Evolutionary conservation across 768 basidiomycete genomes (phyloP).

Genomic region (Russula sp.): DNA sequence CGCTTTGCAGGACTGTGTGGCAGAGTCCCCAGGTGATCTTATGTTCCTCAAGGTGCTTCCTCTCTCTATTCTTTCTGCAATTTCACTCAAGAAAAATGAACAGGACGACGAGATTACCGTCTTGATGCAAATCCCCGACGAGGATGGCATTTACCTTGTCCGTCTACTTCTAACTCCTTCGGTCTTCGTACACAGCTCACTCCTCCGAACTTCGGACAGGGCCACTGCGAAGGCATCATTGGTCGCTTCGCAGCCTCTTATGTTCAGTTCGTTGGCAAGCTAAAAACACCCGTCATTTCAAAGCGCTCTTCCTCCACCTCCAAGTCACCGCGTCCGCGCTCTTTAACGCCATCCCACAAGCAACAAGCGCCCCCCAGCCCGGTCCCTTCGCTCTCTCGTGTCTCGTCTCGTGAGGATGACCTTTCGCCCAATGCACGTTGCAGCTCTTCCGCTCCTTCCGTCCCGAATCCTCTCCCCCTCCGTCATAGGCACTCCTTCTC

Average conservation of each 20-base stretch:
- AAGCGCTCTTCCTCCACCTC: slow-evolving; percentile 45
- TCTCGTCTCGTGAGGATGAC: slow-evolving; percentile 15
- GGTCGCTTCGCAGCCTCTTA: slow-evolving; percentile 58
- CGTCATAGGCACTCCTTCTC: neutral
- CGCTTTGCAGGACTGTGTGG: slow-evolving; percentile 67
- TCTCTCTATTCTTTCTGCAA: neutral
- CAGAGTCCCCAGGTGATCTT: slow-evolving; percentile 64
- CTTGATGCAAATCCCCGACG: slow-evolving; percentile 56
- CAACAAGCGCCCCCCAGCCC: slow-evolving; percentile 27
- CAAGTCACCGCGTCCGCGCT: slow-evolving; percentile 27
- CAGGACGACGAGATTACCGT: slow-evolving; percentile 79
- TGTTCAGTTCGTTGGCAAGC: slow-evolving; percentile 63
- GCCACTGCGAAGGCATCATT: slow-evolving; percentile 83
- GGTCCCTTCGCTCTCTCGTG: slow-evolving; percentile 16
- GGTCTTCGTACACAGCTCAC: neutral
- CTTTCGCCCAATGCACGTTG: neutral
- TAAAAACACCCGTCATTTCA: slow-evolving; percentile 75
- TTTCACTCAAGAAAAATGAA: neutral
- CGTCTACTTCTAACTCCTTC: slow-evolving; percentile 23
- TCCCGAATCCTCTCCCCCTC: slow-evolving; percentile 1
- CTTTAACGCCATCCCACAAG: slow-evolving; percentile 21
- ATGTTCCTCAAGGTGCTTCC: slow-evolving; percentile 72
- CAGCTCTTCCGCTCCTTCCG: neutral
- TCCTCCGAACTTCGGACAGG: slow-evolving; percentile 35
- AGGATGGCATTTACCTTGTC: slow-evolving; percentile 56